Conservation (phyloP, 1,284 basidiomycete species). For the Ganoderma meredithae region DNA sequence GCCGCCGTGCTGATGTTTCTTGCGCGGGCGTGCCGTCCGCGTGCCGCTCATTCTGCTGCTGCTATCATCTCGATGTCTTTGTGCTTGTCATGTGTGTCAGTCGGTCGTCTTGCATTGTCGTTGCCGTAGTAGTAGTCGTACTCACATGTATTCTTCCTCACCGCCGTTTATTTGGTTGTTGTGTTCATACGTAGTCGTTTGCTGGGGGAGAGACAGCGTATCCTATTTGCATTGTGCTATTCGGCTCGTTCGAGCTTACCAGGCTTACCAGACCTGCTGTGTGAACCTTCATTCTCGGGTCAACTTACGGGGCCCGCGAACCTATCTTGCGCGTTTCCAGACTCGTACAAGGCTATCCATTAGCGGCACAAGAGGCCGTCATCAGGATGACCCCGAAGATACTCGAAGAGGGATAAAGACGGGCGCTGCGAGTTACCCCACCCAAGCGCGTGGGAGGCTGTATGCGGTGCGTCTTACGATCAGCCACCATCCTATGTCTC, state of each 20-base stretch:
- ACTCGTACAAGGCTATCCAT: too few relatives aligned
- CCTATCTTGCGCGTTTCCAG: too few relatives aligned
- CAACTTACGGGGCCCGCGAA: too few relatives aligned
- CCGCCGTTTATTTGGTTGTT: constrained; percentile 17
- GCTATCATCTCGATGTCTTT: constrained; percentile 29
- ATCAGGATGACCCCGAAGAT: too few relatives aligned
- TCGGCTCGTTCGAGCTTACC: neutral
- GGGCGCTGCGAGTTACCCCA: neutral
- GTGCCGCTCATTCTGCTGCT: constrained; percentile 13
- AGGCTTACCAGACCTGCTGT: neutral
- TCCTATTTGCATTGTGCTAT: constrained; percentile 25
- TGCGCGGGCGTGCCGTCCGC: constrained; percentile 8
- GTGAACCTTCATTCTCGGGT: neutral
- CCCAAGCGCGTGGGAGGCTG: constrained; percentile 4
- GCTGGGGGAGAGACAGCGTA: constrained; percentile 22
- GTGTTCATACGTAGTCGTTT: constrained; percentile 25
- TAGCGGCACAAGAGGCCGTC: neutral
- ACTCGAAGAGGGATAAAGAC: neutral
- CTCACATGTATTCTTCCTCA: constrained; percentile 1
- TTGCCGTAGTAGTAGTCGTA: constrained; percentile 27
- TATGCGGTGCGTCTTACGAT: constrained; percentile 2
- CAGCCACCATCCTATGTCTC: constrained; percentile 29
- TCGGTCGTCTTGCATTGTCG: constrained; percentile 28
- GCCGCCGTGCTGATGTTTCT: constrained; percentile 3
- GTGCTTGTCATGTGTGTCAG: constrained; percentile 26